Evolutionary conservation across 352 stramenopile genomes (phyloP).

Genomic region (Phytophthora lateralis): DNA sequence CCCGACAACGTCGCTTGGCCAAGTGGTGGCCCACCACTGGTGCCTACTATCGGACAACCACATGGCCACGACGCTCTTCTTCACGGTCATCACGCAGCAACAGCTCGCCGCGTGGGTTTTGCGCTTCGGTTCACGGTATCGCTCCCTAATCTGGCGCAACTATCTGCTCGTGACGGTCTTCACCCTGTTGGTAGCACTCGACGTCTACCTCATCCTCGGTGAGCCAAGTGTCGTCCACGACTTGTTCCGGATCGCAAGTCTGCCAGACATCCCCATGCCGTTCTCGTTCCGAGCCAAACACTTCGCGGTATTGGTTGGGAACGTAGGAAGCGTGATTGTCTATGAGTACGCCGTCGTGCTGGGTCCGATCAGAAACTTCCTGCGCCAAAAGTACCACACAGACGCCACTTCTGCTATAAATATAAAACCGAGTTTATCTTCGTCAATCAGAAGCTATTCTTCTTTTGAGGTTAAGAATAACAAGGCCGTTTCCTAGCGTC

Average conservation of each 20-base stretch:
- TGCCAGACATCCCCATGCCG: constrained; percentile 58
- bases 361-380: constrained; percentile 37
- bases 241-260: constrained; percentile 47
- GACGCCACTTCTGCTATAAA: constrained; percentile 32
- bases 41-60: constrained; percentile 45
- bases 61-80: constrained; percentile 40
- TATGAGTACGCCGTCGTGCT: constrained; percentile 29
- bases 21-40: constrained; percentile 56
- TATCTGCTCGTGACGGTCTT: constrained; percentile 30
- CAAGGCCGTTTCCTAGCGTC: no score
- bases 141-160: constrained; percentile 37
- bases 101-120: constrained; percentile 34
- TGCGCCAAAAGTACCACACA: constrained; percentile 59
- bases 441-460: neutral
- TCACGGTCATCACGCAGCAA: constrained; percentile 35
- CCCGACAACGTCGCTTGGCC: constrained; percentile 33
- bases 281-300: constrained; percentile 42
- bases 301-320: constrained; percentile 31
- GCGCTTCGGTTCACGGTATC: constrained; percentile 47
- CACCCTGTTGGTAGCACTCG: constrained; percentile 23
- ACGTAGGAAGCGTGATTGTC: constrained; percentile 34
- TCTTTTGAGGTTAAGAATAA: constrained; percentile 12
- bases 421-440: constrained; percentile 1
- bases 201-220: constrained; percentile 39
- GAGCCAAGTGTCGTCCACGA: constrained; percentile 20